Evolutionary conservation across 129 eudicot species (phyloP), one percentile per base, ranked within the genome.

Genomic region (Helichrysum umbraculigerum): DNA sequence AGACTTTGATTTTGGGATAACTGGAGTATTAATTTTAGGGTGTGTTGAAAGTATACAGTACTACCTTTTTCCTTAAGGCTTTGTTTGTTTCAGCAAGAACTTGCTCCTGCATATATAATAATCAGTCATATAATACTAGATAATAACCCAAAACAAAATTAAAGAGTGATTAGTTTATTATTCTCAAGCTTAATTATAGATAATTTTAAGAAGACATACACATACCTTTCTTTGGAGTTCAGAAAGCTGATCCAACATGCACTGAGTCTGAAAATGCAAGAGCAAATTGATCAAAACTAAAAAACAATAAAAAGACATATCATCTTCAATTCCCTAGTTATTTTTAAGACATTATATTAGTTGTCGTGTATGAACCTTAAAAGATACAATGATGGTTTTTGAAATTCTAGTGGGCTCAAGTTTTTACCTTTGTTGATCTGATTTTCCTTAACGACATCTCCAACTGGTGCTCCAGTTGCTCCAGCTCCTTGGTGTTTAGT

Each of bases 201-300:
- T 14, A 56, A n/a, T 66, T 66, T 11, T 17, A 39, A 1, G 71
- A 28, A 42, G 59, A 66, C 29, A 76, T 47, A 73, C 7, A 20
- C 82, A 69, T 82, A 87, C 92, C 85, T 81, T 87, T 66, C 87
- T 77, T 78, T 80, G 89, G 74, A 87, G 89, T 62, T 85, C 89
- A 42, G 84, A 80, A 70, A 87, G 89, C 72, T 87, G 87, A 79
- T 87, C 85, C 73, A 82, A 78, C 85, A 87, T 76, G 70, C 63
- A 71, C 17, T 85, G 89, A 51, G 92, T 85, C 92, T 87, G 87
- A 70, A 79, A 66, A 21, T 11, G 52, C 50, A 54, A 57, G 17
- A 72, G 52, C n/a, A 42, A 76, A 77, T 21, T 15, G 3, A 71
- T n/a, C n/a, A n/a, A n/a, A n/a, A n/a, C n/a, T 25, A 22, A 77